These are phyloP conservation scores for Circinella minor DNA, from an alignment of 371 early-diverging fungal species.

Conservation along the genomic window DNA sequence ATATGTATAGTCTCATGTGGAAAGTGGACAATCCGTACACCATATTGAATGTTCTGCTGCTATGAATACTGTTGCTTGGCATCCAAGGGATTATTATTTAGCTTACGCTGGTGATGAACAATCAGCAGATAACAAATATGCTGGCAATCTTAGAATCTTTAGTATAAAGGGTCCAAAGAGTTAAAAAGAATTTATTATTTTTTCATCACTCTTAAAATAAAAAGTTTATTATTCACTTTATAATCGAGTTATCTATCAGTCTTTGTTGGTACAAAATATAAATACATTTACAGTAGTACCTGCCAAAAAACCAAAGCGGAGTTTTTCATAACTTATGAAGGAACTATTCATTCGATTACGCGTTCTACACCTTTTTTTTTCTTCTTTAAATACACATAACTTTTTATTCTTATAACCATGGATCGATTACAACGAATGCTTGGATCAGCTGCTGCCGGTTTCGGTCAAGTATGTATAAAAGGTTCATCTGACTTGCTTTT, in stretches of 20 bases:
- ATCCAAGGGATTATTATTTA: constrained; percentile 77
- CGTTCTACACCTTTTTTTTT: background rate
- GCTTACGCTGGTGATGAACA: constrained; percentile 86
- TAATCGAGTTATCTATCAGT: too few species aligned
- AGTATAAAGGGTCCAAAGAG: constrained; percentile 39
- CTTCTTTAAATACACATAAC: background rate
- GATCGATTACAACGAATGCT: constrained; percentile 77
- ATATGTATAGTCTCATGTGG: constrained; percentile 66
- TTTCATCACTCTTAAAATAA: too few species aligned
- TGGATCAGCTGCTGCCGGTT: constrained; percentile 61
- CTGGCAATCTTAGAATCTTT: constrained; percentile 53
- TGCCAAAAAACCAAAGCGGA: background rate
- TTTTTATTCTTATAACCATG: constrained; percentile 37
- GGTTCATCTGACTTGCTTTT: background rate
- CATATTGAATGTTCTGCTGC: constrained; percentile 72
- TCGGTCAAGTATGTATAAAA: constrained; percentile 38
- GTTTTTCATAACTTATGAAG: background rate
- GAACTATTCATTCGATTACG: background rate
- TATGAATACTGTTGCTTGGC: constrained; percentile 85
- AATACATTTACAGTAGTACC: too few species aligned
- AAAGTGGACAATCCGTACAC: constrained; percentile 76
- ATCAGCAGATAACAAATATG: constrained; percentile 46
- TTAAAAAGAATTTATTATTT: background rate
- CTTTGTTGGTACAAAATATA: too few species aligned
- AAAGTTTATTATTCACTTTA: too few species aligned